phyloP scores from a whole-genome alignment of 139 green algal genomes.

The Asterochloris erici region DNA sequence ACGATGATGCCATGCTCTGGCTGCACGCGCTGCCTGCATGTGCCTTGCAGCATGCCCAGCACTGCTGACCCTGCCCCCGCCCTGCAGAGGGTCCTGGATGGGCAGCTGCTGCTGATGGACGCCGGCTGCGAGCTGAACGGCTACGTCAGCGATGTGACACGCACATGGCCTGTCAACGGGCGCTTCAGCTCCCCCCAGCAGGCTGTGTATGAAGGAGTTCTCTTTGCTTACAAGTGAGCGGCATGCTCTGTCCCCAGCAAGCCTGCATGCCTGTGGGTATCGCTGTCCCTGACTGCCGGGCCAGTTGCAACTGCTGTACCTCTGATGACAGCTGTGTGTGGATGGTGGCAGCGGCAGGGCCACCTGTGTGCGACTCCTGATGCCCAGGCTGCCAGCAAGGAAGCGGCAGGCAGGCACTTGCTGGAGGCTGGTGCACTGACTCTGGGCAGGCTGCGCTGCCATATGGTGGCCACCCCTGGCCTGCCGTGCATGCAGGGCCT shows the following conservation, averaged over 20 bases:
- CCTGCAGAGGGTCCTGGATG: conserved; percentile 42
- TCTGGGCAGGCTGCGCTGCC: neutral
- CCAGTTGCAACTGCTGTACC: neutral
- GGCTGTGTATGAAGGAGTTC: conserved; percentile 74
- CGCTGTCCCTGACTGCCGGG: neutral
- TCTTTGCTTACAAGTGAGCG: conserved; percentile 45
- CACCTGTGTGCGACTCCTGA: too few species aligned
- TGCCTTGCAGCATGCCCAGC: neutral
- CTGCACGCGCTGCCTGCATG: neutral
- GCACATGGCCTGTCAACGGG: conserved; percentile 77
- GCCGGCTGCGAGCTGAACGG: conserved; percentile 84
- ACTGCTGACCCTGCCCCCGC: neutral
- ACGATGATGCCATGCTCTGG: neutral
- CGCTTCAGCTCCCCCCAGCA: conserved; percentile 55
- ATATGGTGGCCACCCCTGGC: neutral
- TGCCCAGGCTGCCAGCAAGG: too few species aligned
- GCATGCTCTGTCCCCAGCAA: neutral
- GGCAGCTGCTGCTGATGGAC: conserved; percentile 85
- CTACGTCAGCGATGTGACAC: conserved; percentile 85
- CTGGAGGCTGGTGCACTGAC: neutral
- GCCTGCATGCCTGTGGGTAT: neutral
- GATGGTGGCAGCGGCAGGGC: neutral
- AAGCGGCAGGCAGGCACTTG: too few species aligned
- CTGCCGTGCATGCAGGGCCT: conserved; percentile 25
- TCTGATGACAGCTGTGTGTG: neutral